Evolutionary conservation across 495 filamentous ascomycete species (phyloP).

Genomic region (Tuber microsphaerosporum): DNA sequence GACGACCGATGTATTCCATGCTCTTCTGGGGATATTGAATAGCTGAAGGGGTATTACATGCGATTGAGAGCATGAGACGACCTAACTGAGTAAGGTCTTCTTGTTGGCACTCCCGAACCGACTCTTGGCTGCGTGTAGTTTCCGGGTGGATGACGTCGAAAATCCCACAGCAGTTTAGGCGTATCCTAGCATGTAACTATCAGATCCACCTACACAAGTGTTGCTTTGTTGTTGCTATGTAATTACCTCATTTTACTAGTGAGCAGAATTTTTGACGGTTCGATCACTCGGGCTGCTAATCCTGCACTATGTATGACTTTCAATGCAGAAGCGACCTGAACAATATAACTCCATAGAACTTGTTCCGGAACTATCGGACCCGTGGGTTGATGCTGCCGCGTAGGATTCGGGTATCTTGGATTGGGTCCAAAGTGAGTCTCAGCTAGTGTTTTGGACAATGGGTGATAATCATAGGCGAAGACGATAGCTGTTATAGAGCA

Average conservation of each 20-base stretch:
- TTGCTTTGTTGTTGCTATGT: constrained; percentile 4
- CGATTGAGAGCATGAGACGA: constrained; percentile 69
- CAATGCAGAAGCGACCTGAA: constrained; percentile 82
- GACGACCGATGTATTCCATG: constrained; percentile 65
- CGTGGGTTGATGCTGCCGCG: constrained; percentile 40
- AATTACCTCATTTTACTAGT: constrained; percentile 55
- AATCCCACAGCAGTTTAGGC: constrained; percentile 79
- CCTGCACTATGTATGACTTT: constrained; percentile 74
- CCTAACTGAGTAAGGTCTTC: constrained; percentile 86
- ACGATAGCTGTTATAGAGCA: constrained; percentile 54
- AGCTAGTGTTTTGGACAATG: constrained; percentile 77
- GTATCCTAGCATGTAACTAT: constrained; percentile 54
- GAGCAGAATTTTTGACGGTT: constrained; percentile 75
- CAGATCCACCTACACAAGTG: constrained; percentile 1
- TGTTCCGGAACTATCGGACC: constrained; percentile 61
- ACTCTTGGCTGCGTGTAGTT: constrained; percentile 48
- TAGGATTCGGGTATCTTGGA: constrained; percentile 49
- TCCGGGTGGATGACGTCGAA: constrained; percentile 81
- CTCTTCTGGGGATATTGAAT: constrained; percentile 51
- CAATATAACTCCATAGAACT: constrained; percentile 82
- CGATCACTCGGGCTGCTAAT: constrained; percentile 75
- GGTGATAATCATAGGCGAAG: constrained; percentile 89
- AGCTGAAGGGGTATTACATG: constrained; percentile 41
- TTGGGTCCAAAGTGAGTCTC: constrained; percentile 68
- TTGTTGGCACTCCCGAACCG: constrained; percentile 66